A percentile compares a stretch with the other conserved stretches of the same genome.
Conservation (phyloP, 805 yeast species). For the Ogataea thermomethanolica region DNA sequence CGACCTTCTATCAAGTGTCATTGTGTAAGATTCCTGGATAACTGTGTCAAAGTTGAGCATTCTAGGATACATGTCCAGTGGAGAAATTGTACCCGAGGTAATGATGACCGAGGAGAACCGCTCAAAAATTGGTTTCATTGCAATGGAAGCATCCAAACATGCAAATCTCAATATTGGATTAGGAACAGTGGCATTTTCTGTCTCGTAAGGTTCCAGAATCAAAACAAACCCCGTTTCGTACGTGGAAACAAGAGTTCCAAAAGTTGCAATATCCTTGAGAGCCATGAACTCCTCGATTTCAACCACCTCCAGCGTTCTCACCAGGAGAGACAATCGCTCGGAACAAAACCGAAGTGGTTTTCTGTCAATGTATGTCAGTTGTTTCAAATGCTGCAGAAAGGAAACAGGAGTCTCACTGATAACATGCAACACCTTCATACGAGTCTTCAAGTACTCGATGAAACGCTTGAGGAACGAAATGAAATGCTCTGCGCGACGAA, state of each 20-base stretch:
- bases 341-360: slow-evolving; percentile 92
- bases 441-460: slow-evolving; percentile 89
- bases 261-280: slow-evolving; percentile 90
- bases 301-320: slow-evolving; percentile 80
- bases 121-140: slow-evolving; percentile 95
- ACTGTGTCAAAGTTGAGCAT: slow-evolving; percentile 94
- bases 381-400: slow-evolving; percentile 88
- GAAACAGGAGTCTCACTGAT: slow-evolving; percentile 97
- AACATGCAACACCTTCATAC: slow-evolving; percentile 97
- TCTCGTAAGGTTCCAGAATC: slow-evolving; percentile 92
- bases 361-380: slow-evolving; percentile 84
- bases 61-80: slow-evolving; percentile 97
- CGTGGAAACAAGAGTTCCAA: slow-evolving; percentile 93
- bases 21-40: slow-evolving; percentile 89
- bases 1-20: slow-evolving; percentile 90
- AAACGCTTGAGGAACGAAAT: slow-evolving; percentile 89
- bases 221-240: slow-evolving; percentile 91
- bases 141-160: slow-evolving; percentile 96
- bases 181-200: slow-evolving; percentile 91
- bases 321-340: slow-evolving; percentile 82
- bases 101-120: slow-evolving; percentile 88
- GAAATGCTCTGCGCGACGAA: slow-evolving; percentile 95
- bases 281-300: slow-evolving; percentile 93
- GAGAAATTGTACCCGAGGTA: slow-evolving; percentile 97
- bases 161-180: slow-evolving; percentile 92